A percentile compares a stretch with the other conserved stretches of the same genome.
Conservation (phyloP, 140 eudicot species). For the Oenanthe javanica region DNA sequence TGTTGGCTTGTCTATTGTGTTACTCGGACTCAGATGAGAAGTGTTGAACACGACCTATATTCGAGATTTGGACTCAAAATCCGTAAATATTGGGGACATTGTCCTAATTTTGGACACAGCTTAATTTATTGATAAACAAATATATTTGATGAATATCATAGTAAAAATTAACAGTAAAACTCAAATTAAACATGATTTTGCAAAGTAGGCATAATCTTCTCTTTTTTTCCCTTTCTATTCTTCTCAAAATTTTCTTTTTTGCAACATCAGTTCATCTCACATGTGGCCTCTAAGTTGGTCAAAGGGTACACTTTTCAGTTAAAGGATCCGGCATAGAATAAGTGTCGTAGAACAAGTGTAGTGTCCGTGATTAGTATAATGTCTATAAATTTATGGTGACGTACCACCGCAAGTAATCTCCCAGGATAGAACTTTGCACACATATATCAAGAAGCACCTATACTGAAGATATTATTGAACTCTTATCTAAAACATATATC, state of each 20-base stretch:
- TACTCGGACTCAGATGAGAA: background rate
- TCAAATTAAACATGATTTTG: background rate
- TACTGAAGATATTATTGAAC: background rate
- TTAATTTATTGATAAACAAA: background rate
- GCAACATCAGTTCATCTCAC: background rate
- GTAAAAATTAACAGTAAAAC: background rate
- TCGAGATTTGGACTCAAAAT: background rate
- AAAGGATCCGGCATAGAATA: background rate
- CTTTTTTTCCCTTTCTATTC: background rate
- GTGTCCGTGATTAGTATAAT: background rate
- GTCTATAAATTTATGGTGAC: background rate
- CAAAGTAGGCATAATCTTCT: background rate
- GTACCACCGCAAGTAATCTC: background rate
- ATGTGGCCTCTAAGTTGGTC: background rate
- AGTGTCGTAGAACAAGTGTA: background rate
- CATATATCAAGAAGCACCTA: background rate
- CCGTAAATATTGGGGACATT: background rate
- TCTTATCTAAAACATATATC: background rate
- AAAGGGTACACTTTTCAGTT: background rate
- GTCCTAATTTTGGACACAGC: background rate
- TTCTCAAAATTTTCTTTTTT: background rate
- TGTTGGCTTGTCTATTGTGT: background rate
- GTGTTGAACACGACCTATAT: background rate
- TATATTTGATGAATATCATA: background rate
- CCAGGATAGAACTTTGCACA: background rate